Conservation (phyloP, 1,284 basidiomycete genomes). For the Testicularia cyperi region DNA sequence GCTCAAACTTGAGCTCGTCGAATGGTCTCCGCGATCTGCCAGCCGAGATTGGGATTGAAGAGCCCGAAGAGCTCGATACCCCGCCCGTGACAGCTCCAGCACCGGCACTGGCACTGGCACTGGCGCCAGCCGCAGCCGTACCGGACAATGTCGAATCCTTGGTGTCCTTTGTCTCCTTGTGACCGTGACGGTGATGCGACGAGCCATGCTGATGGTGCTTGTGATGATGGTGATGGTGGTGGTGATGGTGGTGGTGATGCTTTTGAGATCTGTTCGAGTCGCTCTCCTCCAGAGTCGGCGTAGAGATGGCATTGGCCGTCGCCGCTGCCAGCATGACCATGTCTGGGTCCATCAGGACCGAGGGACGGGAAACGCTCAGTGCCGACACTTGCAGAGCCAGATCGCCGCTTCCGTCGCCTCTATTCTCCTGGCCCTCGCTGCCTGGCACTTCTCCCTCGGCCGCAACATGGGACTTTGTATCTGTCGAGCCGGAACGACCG, state of each 20-base stretch:
- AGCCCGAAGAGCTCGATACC: not conserved
- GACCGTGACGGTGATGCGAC: not conserved
- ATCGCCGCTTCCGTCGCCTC: too few species aligned
- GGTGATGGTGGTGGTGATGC: constrained; percentile 15
- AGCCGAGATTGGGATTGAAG: constrained; percentile 10
- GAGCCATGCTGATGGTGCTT: not conserved
- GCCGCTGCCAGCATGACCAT: constrained; percentile 14
- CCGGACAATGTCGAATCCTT: not conserved
- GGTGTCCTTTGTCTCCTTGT: not conserved
- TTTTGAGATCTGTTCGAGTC: not conserved
- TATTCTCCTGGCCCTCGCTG: too few species aligned
- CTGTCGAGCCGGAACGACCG: too few species aligned
- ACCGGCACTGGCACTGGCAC: not conserved
- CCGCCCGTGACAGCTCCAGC: not conserved
- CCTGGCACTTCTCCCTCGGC: not conserved
- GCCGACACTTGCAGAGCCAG: constrained; percentile 8
- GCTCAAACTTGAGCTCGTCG: constrained; percentile 43
- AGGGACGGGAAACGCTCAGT: constrained; percentile 11
- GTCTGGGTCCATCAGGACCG: constrained; percentile 11
- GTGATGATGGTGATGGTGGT: constrained; percentile 9
- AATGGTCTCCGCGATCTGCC: constrained; percentile 1
- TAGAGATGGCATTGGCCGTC: constrained; percentile 11
- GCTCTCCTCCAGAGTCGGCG: constrained; percentile 1
- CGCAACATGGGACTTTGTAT: too few species aligned
- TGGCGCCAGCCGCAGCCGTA: not conserved